Conservation (phyloP, 306 rosid species). For the Vicia sativa region DNA sequence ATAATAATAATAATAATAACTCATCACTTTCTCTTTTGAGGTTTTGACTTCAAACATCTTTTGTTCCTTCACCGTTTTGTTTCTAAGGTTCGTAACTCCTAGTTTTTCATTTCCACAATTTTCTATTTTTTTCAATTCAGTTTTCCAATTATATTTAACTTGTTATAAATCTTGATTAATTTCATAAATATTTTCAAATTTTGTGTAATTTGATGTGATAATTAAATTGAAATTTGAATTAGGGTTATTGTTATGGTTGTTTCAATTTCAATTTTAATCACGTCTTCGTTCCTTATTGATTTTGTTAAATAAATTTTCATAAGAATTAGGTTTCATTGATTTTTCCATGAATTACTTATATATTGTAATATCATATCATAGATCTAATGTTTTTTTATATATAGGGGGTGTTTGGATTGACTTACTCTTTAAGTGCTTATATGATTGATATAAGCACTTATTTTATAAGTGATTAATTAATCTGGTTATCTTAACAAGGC, state of each 20-base stretch:
- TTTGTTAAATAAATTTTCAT: constrained; percentile 14
- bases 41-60: constrained; percentile 34
- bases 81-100: constrained; percentile 39
- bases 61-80: constrained; percentile 22
- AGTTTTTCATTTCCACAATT: no score
- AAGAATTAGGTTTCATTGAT: background rate
- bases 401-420: background rate
- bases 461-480: background rate
- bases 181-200: background rate
- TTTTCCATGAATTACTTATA: background rate
- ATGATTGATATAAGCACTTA: background rate
- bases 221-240: background rate
- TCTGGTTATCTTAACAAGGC: background rate
- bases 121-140: background rate
- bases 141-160: constrained; percentile 1
- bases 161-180: constrained; percentile 7
- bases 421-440: background rate
- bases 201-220: background rate
- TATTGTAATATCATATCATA: background rate
- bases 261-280: constrained; percentile 8
- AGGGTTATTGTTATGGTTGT: background rate
- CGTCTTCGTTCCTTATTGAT: background rate
- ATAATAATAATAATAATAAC: background rate
- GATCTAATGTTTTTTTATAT: background rate
- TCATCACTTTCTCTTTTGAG: constrained; percentile 1